Evolutionary conservation across 495 filamentous ascomycete genomes (phyloP), one percentile per base, ranked within the genome.

Genomic region (Choiromyces venosus): DNA sequence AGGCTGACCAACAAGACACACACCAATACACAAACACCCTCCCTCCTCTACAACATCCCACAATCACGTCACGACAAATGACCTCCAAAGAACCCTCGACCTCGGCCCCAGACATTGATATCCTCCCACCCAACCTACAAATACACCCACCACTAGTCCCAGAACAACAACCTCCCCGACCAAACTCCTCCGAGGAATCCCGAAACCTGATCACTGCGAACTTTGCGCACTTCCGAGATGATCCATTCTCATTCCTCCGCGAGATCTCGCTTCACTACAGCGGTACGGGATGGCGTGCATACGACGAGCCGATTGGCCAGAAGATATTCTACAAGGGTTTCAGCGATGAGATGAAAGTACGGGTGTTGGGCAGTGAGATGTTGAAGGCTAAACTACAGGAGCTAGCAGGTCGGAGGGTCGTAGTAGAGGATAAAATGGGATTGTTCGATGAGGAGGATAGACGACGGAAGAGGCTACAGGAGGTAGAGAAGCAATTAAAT

Each of bases 281-380:
- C 7, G 95, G 95, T 69, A 90, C 90, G 4, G 93, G 93, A 70
- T 99, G 95, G 95, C 89, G 95, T 69, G 91, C 91, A 73, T 99
- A 99, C 85, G 92, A 97, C 82, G 85, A 91, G 70, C 86, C 92
- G 74, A 88, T 97, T 76, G 95, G 95, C 18, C 94, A 97, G 82
- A 92, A 92, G 0, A 90, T 97, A 44, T 98, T 93, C 85, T 98
- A 97, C 82, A 83, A 89, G 8, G 95, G 95, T 25, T 99, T 96
- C 83, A 89, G 89, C 44, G 95, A 97, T 73, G 88, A 91, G 64
- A 97, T 99, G 89, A 96, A 91, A 83, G 82, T 83, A 21, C 83
- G 84, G 42, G 91, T 98, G 29, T 82, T 97, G 79, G 86, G 84
- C n/a, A 92, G 90, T 67, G 87, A 89, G 0, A 87, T 93, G 77